Evolutionary conservation across 116 monocot genomes (phyloP).

Genomic region (Papilionanthe hybrid): DNA sequence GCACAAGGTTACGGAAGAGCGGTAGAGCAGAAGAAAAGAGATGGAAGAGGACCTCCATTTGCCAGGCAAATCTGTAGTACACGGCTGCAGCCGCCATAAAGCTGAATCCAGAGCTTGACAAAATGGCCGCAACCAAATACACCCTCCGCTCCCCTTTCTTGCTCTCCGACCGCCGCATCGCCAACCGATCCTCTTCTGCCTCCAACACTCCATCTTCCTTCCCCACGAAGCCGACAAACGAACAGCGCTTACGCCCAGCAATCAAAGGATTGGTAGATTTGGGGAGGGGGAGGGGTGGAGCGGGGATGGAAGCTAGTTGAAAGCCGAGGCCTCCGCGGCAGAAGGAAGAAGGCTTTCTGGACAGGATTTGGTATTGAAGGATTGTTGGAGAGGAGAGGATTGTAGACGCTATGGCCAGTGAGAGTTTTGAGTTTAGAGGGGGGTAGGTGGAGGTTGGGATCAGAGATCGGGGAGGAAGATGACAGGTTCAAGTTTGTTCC

Average conservation of each 20-base stretch:
- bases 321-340: conserved; percentile 4
- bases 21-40: neutral
- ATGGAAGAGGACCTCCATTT: conserved; percentile 59
- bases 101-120: conserved; percentile 79
- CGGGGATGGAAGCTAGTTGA: conserved; percentile 9
- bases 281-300: neutral
- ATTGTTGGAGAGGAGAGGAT: neutral
- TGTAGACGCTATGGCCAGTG: neutral
- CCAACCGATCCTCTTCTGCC: neutral
- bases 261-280: neutral
- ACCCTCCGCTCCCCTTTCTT: conserved; percentile 65
- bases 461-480: neutral
- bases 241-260: neutral
- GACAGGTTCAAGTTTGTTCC: neutral
- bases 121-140: conserved; percentile 73
- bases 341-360: neutral
- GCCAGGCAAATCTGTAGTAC: conserved; percentile 84
- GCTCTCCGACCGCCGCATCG: conserved; percentile 31
- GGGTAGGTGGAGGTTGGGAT: too few species aligned
- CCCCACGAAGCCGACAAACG: conserved; percentile 20
- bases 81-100: conserved; percentile 87
- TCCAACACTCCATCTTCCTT: neutral
- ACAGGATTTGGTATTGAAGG: neutral
- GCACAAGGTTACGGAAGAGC: too few species aligned
- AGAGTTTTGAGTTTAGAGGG: too few species aligned